Evolutionary conservation across 805 yeast species (phyloP), one percentile per base, ranked within the genome.

Genomic region (Spathaspora passalidarum): DNA sequence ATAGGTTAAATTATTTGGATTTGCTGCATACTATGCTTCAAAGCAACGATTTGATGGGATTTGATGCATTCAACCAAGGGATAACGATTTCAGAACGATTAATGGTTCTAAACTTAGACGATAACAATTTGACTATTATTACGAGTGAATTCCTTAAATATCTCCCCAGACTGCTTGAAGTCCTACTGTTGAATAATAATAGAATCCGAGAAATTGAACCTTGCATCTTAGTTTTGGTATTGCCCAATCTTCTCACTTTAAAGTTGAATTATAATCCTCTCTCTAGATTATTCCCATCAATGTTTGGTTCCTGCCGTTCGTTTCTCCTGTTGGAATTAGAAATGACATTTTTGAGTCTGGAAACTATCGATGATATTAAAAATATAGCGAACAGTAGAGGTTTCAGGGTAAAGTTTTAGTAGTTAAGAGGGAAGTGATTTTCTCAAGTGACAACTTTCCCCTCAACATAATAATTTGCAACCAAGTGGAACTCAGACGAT

Each of bases 101-200:
- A 14, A 47, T 45, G 22, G 20, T 41, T n/a, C 49, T 70, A 17
- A 47, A 54, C 19, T 49, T 70, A 26, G 62, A 61, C 32, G 47
- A 50, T 13, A 70, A 70, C 44, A 40, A 43, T 34, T 46, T 70
- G 4, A 40, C 44, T 9, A 43, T 41, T 32, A 22, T 67, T 1
- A 48, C 67, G 2, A 20, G 20, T 7, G 41, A 51, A 1, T 54
- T 62, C 44, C 20, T 68, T 2, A 21, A 44, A 4, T 53, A 50
- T 5, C 53, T 69, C 4, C 74, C 75, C 0, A 36, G 47, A 13
- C 44, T 61, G 18, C 46, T 70, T 5, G 56, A 60, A 39, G 39
- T 10, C 0, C 48, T 69, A 13, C 43, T 44, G 29, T 19, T 55
- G n/a, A 49, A 49, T 26, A 29, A 37, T n/a, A 47, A 48, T 34